These are phyloP conservation scores for Linnemannia elongata DNA, from an alignment of 192 early-diverging fungal species.

Conservation along the genomic window DNA sequence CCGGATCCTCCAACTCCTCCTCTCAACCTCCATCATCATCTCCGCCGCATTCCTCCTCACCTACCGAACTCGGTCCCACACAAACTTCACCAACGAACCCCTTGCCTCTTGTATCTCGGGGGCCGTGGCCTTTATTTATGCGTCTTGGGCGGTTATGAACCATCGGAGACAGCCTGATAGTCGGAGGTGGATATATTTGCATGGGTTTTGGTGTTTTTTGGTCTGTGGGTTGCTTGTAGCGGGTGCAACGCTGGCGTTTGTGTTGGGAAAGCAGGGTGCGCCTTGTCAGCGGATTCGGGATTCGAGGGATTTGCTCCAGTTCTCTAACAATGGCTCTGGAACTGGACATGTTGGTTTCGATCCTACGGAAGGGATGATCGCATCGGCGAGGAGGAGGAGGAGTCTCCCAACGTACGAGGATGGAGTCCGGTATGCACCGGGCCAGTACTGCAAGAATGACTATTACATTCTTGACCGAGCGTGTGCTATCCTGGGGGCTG, in stretches of 20 bases:
- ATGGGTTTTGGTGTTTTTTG: constrained; percentile 28
- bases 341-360: not conserved
- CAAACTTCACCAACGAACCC: constrained; percentile 49
- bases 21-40: constrained; percentile 29
- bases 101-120: constrained; percentile 35
- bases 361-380: not conserved
- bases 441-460: constrained; percentile 23
- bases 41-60: constrained; percentile 39
- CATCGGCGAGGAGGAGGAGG: no score
- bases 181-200: constrained; percentile 28
- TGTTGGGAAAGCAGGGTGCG: not conserved
- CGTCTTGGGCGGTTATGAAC: constrained; percentile 37
- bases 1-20: constrained; percentile 19
- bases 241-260: constrained; percentile 13
- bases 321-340: not conserved
- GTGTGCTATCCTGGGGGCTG: constrained; percentile 27
- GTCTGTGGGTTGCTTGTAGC: constrained; percentile 30
- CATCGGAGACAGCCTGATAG: constrained; percentile 31
- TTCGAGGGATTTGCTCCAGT: not conserved
- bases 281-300: constrained; percentile 10
- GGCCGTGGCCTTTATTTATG: constrained; percentile 40
- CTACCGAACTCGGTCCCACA: constrained; percentile 26
- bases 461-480: constrained; percentile 36
- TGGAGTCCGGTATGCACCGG: constrained; percentile 10
- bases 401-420: constrained; percentile 15